Evolutionary conservation across 1,284 basidiomycete species (phyloP), one percentile per base, ranked within the genome.

Genomic region (Flammula alnicola): DNA sequence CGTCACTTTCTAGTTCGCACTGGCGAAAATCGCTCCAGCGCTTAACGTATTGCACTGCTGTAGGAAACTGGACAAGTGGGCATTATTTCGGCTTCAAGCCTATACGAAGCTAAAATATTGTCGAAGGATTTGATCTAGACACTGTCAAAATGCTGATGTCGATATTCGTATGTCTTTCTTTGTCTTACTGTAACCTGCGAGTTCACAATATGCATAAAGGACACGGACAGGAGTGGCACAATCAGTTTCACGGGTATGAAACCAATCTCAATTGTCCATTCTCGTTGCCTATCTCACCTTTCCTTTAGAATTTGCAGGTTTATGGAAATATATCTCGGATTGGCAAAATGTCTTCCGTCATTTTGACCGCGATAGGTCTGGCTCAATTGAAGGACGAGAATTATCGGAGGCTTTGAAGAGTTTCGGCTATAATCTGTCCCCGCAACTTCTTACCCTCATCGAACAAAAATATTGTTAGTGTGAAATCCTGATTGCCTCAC

Each of bases 261-360:
- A 12, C 14, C 29, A 11, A 11, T 25, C 16, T 8, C 8, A 39
- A 26, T 17, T 30, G 27, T 7, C n/a, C 27, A 25, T 9, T 19
- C 10, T 32, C 22, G 16, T 33, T n/a, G 27, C 12, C 12, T 44
- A 9, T 19, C 17, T 8, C 14, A 7, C 8, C 16, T 27, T 8
- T 5, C 22, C 27, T 16, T 10, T 26, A 87, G 90, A 93, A 62
- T 92, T 91, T 60, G 72, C 79, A 47, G 86, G 87, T 0, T 69
- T 91, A 12, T 91, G 88, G 87, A 88, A 89, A 64, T 91, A 91
- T 63, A 86, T 91, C 16, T 73, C 76, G 27, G 88, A 91, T 56
- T 91, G 88, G 89, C 88, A 90, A 63, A 77, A 78, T 55, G 86
- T 89, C 47, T 91, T 90, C 71, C 76, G 78, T 50, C 86, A 86